Base-by-base conservation (phyloP, 805 yeast species). In the Wickerhamiella qilinensis region DNA sequence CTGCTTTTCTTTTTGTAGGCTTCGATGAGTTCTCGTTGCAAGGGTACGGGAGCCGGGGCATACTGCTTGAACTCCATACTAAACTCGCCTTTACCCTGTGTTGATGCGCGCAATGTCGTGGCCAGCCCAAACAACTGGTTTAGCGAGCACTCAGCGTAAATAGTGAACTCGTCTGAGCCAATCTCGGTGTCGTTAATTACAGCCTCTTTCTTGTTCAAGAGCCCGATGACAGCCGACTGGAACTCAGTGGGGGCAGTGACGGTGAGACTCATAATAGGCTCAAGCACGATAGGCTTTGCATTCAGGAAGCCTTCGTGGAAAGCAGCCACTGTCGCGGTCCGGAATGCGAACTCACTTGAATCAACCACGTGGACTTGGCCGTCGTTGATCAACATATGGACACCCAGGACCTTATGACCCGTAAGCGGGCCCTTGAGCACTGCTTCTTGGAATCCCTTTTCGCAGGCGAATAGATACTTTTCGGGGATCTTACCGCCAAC, bases 81-180 rank as follows among this genome's bases (percentile, higher is more conserved):
- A 60, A 91, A 91, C 64, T 93, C 97, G 54, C 99, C 98, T 59
- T 91, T 91, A 63, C 99, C 99, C 63, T 91, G 98, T 14, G 98
- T 88, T 43, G 82, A 75, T 17, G 98, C 97, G 68, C 99, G 79
- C 56, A 91, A 69, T 20, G 83, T 74, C 7, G 97, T 82, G 6
- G 97, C 94, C 56, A 91, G 83, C 29, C 98, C 98, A 59, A 91
- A 91, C 84, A 91, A 75, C 45, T 82, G 73, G 66, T 86, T 86
- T 63, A 91, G 73, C n/a, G 97, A 80, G 65, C 97, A 88, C 59
- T 91, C 97, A 24, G 96, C 93, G 40, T 74, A 72, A 44, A 91
- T 75, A 9, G 93, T 81, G 63, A 91, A 88, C 58, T 91, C 99
- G 50, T 91, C 98, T 41, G 79, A 75, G 21, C 85, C 88, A 56